These are phyloP conservation scores for Rhodotorula paludigena DNA, from an alignment of 768 basidiomycete genomes.

Conservation along the genomic window DNA sequence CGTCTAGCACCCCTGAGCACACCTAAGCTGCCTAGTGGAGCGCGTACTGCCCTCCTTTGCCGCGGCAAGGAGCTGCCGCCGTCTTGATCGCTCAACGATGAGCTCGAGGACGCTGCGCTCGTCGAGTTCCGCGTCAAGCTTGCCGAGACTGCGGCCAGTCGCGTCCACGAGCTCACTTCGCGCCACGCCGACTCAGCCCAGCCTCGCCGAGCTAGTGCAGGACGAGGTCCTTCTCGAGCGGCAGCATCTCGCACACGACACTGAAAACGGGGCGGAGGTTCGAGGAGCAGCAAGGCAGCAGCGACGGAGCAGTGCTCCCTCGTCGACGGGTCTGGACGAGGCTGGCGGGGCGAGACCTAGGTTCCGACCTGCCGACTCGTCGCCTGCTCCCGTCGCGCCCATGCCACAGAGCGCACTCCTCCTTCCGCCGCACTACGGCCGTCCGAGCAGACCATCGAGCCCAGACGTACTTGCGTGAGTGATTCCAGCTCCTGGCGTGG, in stretches of 20 bases:
- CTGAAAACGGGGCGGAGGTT: too few relatives aligned
- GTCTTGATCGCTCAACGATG: background rate
- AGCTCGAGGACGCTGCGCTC: too few relatives aligned
- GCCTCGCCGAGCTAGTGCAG: background rate
- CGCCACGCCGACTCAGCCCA: background rate
- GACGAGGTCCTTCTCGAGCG: background rate
- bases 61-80: too few relatives aligned
- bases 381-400: background rate
- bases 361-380: too few relatives aligned
- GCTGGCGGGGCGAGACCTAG: background rate
- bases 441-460: slow-evolving; percentile 1
- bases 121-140: background rate
- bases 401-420: background rate
- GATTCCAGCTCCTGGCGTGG: too few relatives aligned
- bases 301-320: too few relatives aligned
- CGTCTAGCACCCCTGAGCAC: too few relatives aligned
- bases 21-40: too few relatives aligned
- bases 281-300: too few relatives aligned
- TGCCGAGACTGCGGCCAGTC: background rate
- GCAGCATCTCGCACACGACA: background rate
- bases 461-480: slow-evolving; percentile 31
- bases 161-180: background rate
- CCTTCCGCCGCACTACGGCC: slow-evolving; percentile 32
- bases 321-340: background rate
- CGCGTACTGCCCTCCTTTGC: too few relatives aligned